Base-by-base conservation (phyloP, 2,329 filamentous ascomycete species). In the Podosphaera aphanis region DNA sequence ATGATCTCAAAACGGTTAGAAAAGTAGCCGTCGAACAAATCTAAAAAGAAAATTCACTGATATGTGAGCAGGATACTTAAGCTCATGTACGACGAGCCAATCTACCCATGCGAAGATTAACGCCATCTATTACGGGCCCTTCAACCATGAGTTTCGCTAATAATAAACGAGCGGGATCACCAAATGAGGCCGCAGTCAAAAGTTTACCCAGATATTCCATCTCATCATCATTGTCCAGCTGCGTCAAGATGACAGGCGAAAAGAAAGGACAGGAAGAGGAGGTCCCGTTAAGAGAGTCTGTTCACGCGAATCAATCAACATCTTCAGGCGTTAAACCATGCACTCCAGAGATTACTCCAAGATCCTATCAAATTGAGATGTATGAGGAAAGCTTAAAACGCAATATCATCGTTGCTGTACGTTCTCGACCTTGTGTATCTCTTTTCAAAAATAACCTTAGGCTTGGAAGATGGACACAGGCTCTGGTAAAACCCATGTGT, bases 401-500 rank as follows among this genome's bases (percentile, higher is more conserved):
- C 41, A 86, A 85, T 57, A 71, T 79, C 27, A 83, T 86, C 52
- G 73, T 84, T 45, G 73, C 73, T 21, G 79, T 83, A 63, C 39
- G 54, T 54, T 3, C 11, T 36, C 21, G 15, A 27, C 20, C 27
- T 15, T 38, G 29, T 13, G 3, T n/a, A 5, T 27, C 6, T n/a
- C 11, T 13, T 19, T 39, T 38, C 19, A 38, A 20, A 23, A n/a
- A 19, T 38, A 2, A 37, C 16, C 33, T 39, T 6, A 31, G 4
- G 16, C 6, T 18, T 31, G 2, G n/a, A 29, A 80, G 78, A 85
- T 85, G 80, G 79, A 82, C 50, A 86, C 81, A 0, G 81, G 81
- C 1, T 83, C 73, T 51, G 81, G 81, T 2, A 86, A 86, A 59
- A 85, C 81, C 2, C 75, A 79, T 51, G 71, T 85, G 79, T 83